These are phyloP conservation scores for Clavulina sp. DNA, from an alignment of 768 basidiomycete genomes.

Conservation along the genomic window DNA sequence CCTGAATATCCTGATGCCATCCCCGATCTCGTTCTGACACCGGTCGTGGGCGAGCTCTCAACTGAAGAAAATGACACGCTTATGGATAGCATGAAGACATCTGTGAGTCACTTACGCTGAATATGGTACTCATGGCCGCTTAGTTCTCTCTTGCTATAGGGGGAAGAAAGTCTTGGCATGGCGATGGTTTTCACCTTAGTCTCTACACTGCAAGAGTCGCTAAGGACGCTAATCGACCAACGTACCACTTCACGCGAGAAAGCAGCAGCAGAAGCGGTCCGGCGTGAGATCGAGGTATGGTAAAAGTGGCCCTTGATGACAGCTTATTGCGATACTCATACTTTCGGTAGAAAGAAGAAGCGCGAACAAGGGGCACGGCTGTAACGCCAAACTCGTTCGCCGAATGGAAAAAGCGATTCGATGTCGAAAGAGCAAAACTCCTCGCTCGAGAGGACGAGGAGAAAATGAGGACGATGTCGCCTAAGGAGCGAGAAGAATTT, in stretches of 20 bases:
- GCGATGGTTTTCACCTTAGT: slow-evolving; percentile 96
- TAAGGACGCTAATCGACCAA: slow-evolving; percentile 42
- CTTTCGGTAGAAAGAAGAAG: slow-evolving; percentile 57
- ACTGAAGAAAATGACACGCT: slow-evolving; percentile 35
- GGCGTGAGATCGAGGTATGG: slow-evolving; percentile 54
- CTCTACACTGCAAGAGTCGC: slow-evolving; percentile 62
- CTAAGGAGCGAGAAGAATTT: slow-evolving; percentile 76
- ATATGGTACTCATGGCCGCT: neutral
- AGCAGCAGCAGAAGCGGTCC: slow-evolving; percentile 58
- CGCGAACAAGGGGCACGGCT: slow-evolving; percentile 76
- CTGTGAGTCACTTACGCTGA: slow-evolving; percentile 29
- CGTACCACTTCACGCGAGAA: slow-evolving; percentile 38
- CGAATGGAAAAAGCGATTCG: slow-evolving; percentile 65
- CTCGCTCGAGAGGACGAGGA: slow-evolving; percentile 65
- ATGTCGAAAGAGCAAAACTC: slow-evolving; percentile 41
- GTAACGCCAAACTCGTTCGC: slow-evolving; percentile 71
- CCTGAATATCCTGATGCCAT: slow-evolving; percentile 70
- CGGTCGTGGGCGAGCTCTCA: slow-evolving; percentile 42
- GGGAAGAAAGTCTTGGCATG: slow-evolving; percentile 79
- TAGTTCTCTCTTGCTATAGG: slow-evolving; percentile 33
- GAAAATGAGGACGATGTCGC: slow-evolving; percentile 43
- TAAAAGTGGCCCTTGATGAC: neutral
- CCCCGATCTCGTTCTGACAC: slow-evolving; percentile 49
- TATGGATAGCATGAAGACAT: slow-evolving; percentile 35
- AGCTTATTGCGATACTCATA: neutral